Evolutionary conservation across 805 yeast species (phyloP), one percentile per base, ranked within the genome.

Genomic region (Kodamaea nitidulidarum): DNA sequence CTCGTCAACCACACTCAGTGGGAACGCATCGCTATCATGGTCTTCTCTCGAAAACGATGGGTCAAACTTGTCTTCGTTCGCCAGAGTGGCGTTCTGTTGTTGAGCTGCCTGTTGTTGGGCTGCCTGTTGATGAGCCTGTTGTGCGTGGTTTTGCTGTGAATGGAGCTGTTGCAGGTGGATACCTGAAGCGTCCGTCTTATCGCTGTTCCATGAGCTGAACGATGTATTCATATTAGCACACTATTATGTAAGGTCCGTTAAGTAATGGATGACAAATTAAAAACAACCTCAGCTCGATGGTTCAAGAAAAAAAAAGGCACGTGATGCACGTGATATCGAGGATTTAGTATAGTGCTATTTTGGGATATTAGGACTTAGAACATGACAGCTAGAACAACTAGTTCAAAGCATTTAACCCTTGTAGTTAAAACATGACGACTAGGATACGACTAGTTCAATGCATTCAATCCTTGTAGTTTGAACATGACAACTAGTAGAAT

Each of bases 21-120:
- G 50, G 29, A 50, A 56, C 15, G 47, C 60, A n/a, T 45, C 49
- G 26, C 32, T 36, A 22, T 38, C 42, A 41, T 40, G 47, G 27
- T 52, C 55, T 21, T 54, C 58, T 11, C 60, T 43, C 6, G 57
- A 55, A 44, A 60, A 62, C 11, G 60, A 41, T 8, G 65, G 61
- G 37, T 62, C 65, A 31, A 60, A 59, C 43, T 56, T 57, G 29
- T 53, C 61, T 14, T 52, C 60, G 2, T 36, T 28, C 18, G 41
- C 32, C 11, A 46, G 42, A 4, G 43, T 48, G 4, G 7, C 18
- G 22, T 16, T 27, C 21, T 38, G 36, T 14, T 34, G 31, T 16
- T 32, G 33, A n/a, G n/a, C n/a, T n/a, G n/a, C n/a, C n/a, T 16
- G 32, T 28, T 39, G 41, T 15, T 35, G 38, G 5, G 27, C 33